Conservation (phyloP, 768 basidiomycete genomes). For the Tulasnella sp. region DNA sequence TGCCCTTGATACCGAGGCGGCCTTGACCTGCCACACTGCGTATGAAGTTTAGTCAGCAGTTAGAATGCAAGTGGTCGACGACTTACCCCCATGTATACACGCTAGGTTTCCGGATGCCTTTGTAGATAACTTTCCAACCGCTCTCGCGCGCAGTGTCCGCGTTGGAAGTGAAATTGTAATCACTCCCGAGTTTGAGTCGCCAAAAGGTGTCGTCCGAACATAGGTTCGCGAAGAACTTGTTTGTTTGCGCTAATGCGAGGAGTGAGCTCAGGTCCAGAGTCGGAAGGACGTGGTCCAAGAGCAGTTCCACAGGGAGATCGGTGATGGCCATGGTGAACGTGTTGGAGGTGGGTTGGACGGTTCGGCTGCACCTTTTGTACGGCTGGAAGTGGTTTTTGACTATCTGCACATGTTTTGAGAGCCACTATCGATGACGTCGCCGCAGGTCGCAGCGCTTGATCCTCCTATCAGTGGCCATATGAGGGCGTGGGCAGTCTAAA, state of each 20-base stretch:
- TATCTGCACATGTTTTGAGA: background rate
- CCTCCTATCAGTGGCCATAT: background rate
- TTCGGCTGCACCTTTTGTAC: background rate
- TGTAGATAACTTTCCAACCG: conserved; percentile 76
- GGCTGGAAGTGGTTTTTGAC: background rate
- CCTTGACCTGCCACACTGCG: conserved; percentile 49
- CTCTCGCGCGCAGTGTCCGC: conserved; percentile 57
- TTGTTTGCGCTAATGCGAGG: conserved; percentile 46
- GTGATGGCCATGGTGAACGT: conserved; percentile 22
- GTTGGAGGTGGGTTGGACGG: background rate
- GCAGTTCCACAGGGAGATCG: conserved; percentile 62
- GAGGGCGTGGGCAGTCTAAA: background rate
- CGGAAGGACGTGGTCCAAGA: conserved; percentile 53
- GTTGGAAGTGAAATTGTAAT: conserved; percentile 64
- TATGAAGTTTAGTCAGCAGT: conserved; percentile 23
- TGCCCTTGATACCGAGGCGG: conserved; percentile 43
- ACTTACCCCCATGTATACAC: conserved; percentile 52
- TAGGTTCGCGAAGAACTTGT: conserved; percentile 47
- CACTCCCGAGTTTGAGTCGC: conserved; percentile 52
- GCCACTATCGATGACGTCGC: background rate
- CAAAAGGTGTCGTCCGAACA: conserved; percentile 68
- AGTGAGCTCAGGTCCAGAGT: conserved; percentile 42
- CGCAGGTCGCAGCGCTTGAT: background rate
- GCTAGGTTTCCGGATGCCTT: conserved; percentile 38
- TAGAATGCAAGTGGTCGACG: conserved; percentile 26